Conservation (phyloP, 225 moss, liverwort and hornwort genomes). For the Marchantia paleacea region DNA sequence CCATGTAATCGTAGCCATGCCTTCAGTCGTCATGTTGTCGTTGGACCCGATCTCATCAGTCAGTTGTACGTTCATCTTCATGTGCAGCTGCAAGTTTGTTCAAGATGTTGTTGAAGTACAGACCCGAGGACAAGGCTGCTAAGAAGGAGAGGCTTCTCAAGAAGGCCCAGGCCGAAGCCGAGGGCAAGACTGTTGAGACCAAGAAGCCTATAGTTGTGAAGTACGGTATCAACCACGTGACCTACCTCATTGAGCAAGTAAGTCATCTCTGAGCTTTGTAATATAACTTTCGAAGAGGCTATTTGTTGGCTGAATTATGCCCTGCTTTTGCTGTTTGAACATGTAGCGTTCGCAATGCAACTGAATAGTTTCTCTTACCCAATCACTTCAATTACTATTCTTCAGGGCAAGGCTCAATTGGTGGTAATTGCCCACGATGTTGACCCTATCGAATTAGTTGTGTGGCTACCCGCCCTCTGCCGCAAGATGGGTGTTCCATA, state of each 20-base stretch:
- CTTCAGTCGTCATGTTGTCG: not conserved
- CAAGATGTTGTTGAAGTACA: conserved; percentile 85
- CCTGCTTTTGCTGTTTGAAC: not conserved
- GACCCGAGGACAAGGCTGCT: conserved; percentile 88
- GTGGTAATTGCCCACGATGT: conserved; percentile 90
- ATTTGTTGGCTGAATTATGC: not conserved
- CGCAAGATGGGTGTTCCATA: conserved; percentile 94
- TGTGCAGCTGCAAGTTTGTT: conserved; percentile 67
- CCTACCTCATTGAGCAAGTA: conserved; percentile 93
- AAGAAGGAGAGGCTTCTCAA: conserved; percentile 92
- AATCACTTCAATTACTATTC: too few species aligned
- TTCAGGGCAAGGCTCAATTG: conserved; percentile 85
- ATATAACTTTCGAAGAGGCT: not conserved
- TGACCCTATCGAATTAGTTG: conserved; percentile 84
- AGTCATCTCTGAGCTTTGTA: not conserved
- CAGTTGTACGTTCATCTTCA: not conserved
- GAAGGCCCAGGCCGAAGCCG: conserved; percentile 81
- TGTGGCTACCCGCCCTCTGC: conserved; percentile 91
- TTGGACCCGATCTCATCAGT: not conserved
- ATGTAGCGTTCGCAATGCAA: too few species aligned
- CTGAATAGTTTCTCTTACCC: too few species aligned
- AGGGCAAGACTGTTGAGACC: conserved; percentile 80
- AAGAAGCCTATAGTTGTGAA: conserved; percentile 96
- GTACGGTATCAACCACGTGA: conserved; percentile 86
- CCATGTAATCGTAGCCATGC: not conserved